Base-by-base conservation (phyloP, 2,329 filamentous ascomycete species). In the Aspergillus udagawae region DNA sequence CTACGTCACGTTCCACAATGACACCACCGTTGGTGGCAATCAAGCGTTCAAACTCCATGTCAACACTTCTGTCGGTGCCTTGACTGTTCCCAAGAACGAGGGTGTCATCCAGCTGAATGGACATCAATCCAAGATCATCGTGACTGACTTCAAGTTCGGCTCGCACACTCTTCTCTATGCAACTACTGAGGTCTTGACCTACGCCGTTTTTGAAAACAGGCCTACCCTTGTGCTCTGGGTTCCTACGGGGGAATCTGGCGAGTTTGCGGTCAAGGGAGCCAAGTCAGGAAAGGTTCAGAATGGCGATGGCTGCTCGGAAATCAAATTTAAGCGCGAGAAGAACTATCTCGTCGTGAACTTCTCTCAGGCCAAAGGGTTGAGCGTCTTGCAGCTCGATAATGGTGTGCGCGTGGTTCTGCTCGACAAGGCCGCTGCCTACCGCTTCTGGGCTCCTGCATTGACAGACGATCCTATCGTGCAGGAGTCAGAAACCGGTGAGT, bases 41-140 rank as follows among this genome's bases (percentile, higher is more conserved):
- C 82, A 85, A 54, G 72, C 75, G 0, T 86, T 86, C 70, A 80
- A 79, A 49, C 70, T 87, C 5, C 73, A 77, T 4, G 77, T 86
- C 8, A 80, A 79, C 48, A 87, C 85, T 0, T 85, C 83, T 0
- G 73, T 73, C 17, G 85, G 85, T 1, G 69, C 75, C 4, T 59
- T 86, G 8, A 81, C 78, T 0, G 76, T 87, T 14, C 84, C 85
- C 1, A 79, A 80, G 55, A 74, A 79, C 49, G 77, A 74, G 1
- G 75, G 74, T 0, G 66, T 69, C 0, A 79, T 86, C 48, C 74
- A 79, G 5, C 76, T 88, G 44, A 80, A 86, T 55, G 85, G 85
- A 1, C 82, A 85, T 41, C 82, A 86, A 55, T 81, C 83, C 7
- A 86, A 87, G 74, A 82, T 87, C 17, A 68, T 86, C 3, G 81